Evolutionary conservation across 345 rosid genomes (phyloP).

Genomic region (Rhizophora apiculata): DNA sequence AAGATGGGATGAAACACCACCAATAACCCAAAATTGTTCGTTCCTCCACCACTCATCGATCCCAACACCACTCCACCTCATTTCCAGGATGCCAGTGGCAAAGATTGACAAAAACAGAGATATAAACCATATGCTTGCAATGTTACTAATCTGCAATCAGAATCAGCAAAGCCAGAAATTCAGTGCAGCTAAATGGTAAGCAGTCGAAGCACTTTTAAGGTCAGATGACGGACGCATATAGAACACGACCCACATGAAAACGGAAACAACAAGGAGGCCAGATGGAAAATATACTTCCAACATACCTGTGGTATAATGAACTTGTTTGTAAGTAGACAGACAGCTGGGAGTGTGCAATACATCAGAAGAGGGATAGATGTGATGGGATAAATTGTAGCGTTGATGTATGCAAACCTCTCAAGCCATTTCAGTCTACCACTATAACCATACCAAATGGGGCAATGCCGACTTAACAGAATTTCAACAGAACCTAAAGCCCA

Average conservation of each 20-base stretch:
- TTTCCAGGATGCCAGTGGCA: slow-evolving; percentile 88
- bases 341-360: slow-evolving; percentile 88
- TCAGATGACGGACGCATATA: no score
- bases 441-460: slow-evolving; percentile 95
- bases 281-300: neutral
- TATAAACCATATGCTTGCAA: slow-evolving; percentile 88
- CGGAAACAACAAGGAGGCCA: neutral
- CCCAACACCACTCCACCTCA: slow-evolving; percentile 98
- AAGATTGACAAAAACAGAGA: slow-evolving; percentile 92
- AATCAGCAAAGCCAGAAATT: neutral
- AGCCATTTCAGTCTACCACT: slow-evolving; percentile 83
- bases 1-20: slow-evolving; percentile 89
- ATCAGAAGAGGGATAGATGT: slow-evolving; percentile 83
- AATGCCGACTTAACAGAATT: slow-evolving; percentile 91
- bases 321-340: slow-evolving; percentile 88
- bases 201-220: neutral
- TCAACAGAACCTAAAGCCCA: slow-evolving; percentile 96
- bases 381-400: slow-evolving; percentile 85
- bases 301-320: slow-evolving; percentile 92
- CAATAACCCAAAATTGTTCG: slow-evolving; percentile 95
- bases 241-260: no score
- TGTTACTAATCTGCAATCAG: slow-evolving; percentile 70
- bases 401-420: slow-evolving; percentile 79
- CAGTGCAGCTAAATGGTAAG: neutral
- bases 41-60: slow-evolving; percentile 99